Evolutionary conservation across 352 stramenopile genomes (phyloP), one percentile per base, ranked within the genome.

Genomic region (Pythium pyrilobum): DNA sequence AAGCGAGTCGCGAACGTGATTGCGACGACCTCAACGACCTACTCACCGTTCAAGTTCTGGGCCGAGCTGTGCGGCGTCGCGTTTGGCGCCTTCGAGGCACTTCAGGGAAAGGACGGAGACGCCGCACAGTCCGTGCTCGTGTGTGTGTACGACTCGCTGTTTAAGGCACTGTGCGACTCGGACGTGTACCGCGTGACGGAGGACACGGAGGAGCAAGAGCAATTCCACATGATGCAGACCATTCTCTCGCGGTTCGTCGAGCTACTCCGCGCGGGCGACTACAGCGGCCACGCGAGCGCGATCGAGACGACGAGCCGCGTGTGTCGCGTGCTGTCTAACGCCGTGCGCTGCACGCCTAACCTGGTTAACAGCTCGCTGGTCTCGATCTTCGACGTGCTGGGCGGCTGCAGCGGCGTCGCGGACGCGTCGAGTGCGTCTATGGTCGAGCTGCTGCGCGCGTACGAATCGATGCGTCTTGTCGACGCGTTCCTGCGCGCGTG

Each of bases 1-100:
- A 92, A 92, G 42, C 82, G 75, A 18, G 71, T 78, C 0, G 81
- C 80, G 10, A 87, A 72, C 5, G 80, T 92, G 32, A 89, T 92
- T 57, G 77, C 80, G 16, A 77, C 74, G 0, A 83, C 77, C 4
- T 86, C 80, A 5, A 89, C 81, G 15, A 79, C 67, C 16, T 88
- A 85, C 53, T 89, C 85, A 15, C 78, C 85, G 12, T 95, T 95
- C 64, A 87, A 88, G 48, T 95, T 95, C 47, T 95, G 85, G 85
- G 79, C 81, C 4, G 85, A 95, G 45, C 64, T 92, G 16, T 90
- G 72, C 27, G 85, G 74, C 0, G 75, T 92, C 15, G 64, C 65
- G 0, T 85, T 76, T 43, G 52, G 58, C 21, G 67, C 74, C 27
- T 81, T 71, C 34, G 44, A 89, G 23, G 57, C 73, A 11, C 21